phyloP scores from a whole-genome alignment of 441 rosid genomes.

The Pelargonium myrrhifolium region DNA sequence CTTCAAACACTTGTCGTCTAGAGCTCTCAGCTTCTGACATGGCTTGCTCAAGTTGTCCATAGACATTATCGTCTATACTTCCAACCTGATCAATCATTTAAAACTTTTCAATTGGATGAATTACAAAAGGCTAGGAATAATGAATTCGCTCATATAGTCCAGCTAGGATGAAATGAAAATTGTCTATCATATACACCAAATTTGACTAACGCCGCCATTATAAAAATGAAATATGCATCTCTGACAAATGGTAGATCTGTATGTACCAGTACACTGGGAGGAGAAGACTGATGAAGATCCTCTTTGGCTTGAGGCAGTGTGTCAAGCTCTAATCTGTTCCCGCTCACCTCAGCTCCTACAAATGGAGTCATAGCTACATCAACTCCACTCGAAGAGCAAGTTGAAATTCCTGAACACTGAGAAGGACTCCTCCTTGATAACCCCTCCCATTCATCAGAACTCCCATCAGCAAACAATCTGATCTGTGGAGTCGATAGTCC shows the following conservation, averaged over 20 bases:
- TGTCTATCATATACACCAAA: not conserved
- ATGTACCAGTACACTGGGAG: constrained; percentile 55
- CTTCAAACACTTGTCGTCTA: constrained; percentile 51
- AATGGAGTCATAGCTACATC: constrained; percentile 21
- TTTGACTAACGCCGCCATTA: not conserved
- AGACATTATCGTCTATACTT: constrained; percentile 36
- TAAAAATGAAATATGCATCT: not conserved
- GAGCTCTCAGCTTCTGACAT: constrained; percentile 52
- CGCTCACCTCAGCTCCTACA: constrained; percentile 25
- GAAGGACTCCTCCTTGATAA: constrained; percentile 34
- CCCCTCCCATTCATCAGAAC: constrained; percentile 38
- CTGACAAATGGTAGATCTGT: constrained; percentile 15
- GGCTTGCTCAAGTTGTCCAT: constrained; percentile 46
- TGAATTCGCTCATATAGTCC: not conserved
- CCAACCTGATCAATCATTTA: constrained; percentile 45
- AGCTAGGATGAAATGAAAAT: not conserved
- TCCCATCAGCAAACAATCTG: constrained; percentile 27
- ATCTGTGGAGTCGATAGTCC: constrained; percentile 24
- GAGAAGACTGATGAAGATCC: constrained; percentile 34
- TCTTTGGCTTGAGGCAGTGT: constrained; percentile 19
- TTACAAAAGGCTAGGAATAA: constrained; percentile 5
- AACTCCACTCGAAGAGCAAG: constrained; percentile 28
- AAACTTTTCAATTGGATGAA: constrained; percentile 4
- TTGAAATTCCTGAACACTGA: constrained; percentile 31
- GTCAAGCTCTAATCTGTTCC: constrained; percentile 26